These are phyloP conservation scores for Inga leiocalycina DNA, from an alignment of 306 rosid genomes.

Conservation along the genomic window DNA sequence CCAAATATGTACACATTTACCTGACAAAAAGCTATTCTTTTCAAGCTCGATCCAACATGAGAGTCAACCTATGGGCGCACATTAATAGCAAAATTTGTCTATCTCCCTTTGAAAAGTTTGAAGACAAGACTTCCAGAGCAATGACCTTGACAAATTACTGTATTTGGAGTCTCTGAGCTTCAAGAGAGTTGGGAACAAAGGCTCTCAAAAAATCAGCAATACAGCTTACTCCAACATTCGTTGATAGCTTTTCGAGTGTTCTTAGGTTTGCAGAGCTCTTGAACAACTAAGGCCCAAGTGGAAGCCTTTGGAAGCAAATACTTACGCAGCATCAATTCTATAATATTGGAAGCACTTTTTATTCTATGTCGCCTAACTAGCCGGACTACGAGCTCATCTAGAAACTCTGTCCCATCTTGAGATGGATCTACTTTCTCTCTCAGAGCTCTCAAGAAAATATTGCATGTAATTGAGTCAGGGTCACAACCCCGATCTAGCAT, in stretches of 20 bases:
- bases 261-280: conserved; percentile 63
- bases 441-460: conserved; percentile 72
- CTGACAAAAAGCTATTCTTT: conserved; percentile 1
- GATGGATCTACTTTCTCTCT: conserved; percentile 69
- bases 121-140: not conserved
- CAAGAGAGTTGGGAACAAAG: conserved; percentile 14
- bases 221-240: conserved; percentile 68
- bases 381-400: conserved; percentile 83
- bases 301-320: conserved; percentile 68
- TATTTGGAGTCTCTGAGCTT: conserved; percentile 13
- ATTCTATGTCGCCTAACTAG: conserved; percentile 63
- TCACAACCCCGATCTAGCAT: conserved; percentile 84
- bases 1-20: not conserved
- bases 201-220: conserved; percentile 43
- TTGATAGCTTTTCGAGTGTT: conserved; percentile 52
- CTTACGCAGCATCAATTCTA: conserved; percentile 74
- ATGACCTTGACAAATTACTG: conserved; percentile 20
- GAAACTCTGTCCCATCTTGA: conserved; percentile 83
- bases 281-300: conserved; percentile 75
- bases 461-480: conserved; percentile 76
- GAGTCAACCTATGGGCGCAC: conserved; percentile 17
- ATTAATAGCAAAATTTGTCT: conserved; percentile 21
- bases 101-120: conserved; percentile 22
- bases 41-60: not conserved
- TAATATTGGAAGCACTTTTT: conserved; percentile 59